A percentile compares a stretch with the other conserved stretches of the same genome.
Conservation (phyloP, 2,329 filamentous ascomycete species). For the Graphium sp. region DNA sequence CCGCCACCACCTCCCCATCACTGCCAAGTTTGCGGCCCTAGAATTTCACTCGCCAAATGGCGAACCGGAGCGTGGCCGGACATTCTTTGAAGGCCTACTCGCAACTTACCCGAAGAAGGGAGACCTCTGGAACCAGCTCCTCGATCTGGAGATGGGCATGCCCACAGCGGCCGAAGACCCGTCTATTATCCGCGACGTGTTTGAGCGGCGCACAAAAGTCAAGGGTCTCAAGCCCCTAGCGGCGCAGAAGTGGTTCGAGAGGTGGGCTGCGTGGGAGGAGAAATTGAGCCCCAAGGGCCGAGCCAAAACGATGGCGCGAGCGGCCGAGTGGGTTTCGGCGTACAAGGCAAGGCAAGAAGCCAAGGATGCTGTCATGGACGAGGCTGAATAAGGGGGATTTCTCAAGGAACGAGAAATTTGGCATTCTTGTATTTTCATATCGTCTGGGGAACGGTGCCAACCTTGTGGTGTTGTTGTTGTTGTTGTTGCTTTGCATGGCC, state of each 20-base stretch:
- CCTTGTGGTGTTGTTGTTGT: no score
- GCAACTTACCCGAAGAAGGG: slow-evolving; percentile 75
- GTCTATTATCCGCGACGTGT: slow-evolving; percentile 58
- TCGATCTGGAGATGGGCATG: slow-evolving; percentile 64
- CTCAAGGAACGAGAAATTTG: no score
- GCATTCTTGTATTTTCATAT: no score
- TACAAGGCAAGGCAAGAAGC: slow-evolving; percentile 27
- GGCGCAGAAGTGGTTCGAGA: slow-evolving; percentile 77
- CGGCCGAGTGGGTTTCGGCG: slow-evolving; percentile 39
- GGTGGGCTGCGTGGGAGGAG: slow-evolving; percentile 83
- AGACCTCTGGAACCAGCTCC: slow-evolving; percentile 82
- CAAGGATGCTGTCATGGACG: slow-evolving; percentile 5
- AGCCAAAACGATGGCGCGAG: slow-evolving; percentile 50
- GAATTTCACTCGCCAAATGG: slow-evolving; percentile 77
- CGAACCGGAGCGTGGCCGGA: slow-evolving; percentile 79
- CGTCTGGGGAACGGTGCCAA: no score
- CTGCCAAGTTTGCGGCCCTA: slow-evolving; percentile 76
- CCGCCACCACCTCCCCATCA: slow-evolving; percentile 48
- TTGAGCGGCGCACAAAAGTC: slow-evolving; percentile 58
- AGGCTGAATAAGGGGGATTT: slow-evolving; percentile 10
- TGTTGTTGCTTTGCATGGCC: no score
- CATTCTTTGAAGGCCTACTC: slow-evolving; percentile 81
- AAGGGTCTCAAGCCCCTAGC: slow-evolving; percentile 65
- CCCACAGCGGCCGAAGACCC: slow-evolving; percentile 35
- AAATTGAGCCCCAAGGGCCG: slow-evolving; percentile 50